Base-by-base conservation (phyloP, 2,329 filamentous ascomycete species). In the Ceratocystis alfenasii region DNA sequence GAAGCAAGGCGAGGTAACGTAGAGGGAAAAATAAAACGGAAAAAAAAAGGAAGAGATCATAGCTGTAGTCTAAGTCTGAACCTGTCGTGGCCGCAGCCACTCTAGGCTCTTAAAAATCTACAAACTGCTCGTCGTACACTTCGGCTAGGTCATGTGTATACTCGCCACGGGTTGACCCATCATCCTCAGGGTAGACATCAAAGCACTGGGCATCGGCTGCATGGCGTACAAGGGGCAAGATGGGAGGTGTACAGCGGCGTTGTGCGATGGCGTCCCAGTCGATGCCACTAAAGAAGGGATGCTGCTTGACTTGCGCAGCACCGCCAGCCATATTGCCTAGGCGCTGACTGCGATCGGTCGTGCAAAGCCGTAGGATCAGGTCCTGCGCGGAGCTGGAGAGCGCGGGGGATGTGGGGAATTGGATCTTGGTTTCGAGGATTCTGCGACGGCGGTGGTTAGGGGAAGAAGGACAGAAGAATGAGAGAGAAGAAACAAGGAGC, bases 201-300 rank as follows among this genome's bases (percentile, higher is more conserved):
- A 93, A 94, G 73, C 90, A 93, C 72, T 88, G 82, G 20, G 89
- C 86, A 72, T 93, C 89, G 41, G 87, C 88, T 0, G 85, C 81
- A 62, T 84, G 87, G 28, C 86, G 79, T 36, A 93, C 78, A 65
- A 87, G 86, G n/a, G 88, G 89, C 63, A 89, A 80, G 70, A 92
- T 91, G 3, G 88, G 88, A 0, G 88, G 88, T 62, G 81, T 78
- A 63, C 83, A 77, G 69, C 83, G 82, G 64, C 86, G 83, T 67
- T 83, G 78, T 70, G 86, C 83, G 28, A 92, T 75, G 61, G 85
- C 86, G 64, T 90, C 83, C 89, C 89, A 94, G 74, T 89, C 81
- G 68, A 90, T 81, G 66, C 81, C 81, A 62, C 78, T 76, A 75
- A 94, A 94, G 78, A 90, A 94, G 1, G 87, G 81, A 72, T 94